These are phyloP conservation scores for Pachysandra terminalis DNA, from an alignment of 164 flowering plant genomes.

Conservation along the genomic window DNA sequence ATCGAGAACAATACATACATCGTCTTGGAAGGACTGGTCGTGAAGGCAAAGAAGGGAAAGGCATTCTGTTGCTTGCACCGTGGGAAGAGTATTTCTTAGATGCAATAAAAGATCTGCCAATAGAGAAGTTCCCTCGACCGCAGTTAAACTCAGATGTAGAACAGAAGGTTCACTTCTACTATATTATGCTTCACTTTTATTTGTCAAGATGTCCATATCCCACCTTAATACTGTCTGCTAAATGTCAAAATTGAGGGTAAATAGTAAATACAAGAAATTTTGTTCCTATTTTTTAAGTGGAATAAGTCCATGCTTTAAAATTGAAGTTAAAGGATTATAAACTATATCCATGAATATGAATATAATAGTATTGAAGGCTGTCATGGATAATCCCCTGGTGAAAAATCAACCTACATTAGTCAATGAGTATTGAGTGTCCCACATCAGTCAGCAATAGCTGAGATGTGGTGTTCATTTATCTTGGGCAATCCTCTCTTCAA, in stretches of 20 bases:
- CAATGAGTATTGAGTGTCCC: too few relatives aligned
- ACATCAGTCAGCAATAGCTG: too few relatives aligned
- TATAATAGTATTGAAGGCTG: neutral
- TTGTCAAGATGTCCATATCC: neutral
- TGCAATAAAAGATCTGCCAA: constrained; percentile 76
- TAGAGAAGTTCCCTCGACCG: constrained; percentile 51
- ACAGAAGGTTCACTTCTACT: constrained; percentile 49
- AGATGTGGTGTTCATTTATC: too few relatives aligned
- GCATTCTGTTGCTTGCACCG: constrained; percentile 85
- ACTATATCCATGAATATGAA: neutral
- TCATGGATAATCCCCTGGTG: neutral
- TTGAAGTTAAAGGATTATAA: neutral
- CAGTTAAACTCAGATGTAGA: constrained; percentile 45
- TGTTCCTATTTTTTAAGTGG: neutral
- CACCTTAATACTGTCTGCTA: too few relatives aligned
- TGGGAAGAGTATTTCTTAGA: constrained; percentile 91
- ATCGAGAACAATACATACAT: constrained; percentile 85
- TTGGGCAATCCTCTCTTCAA: too few relatives aligned
- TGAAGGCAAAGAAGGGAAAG: constrained; percentile 91
- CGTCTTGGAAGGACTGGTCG: constrained; percentile 95
- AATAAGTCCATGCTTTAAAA: neutral
- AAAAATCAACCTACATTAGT: neutral
- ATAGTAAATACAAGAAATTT: too few relatives aligned
- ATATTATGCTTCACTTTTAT: neutral
- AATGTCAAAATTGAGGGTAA: too few relatives aligned